phyloP scores from a whole-genome alignment of 129 eudicot genomes.

The Artemisia argyi region DNA sequence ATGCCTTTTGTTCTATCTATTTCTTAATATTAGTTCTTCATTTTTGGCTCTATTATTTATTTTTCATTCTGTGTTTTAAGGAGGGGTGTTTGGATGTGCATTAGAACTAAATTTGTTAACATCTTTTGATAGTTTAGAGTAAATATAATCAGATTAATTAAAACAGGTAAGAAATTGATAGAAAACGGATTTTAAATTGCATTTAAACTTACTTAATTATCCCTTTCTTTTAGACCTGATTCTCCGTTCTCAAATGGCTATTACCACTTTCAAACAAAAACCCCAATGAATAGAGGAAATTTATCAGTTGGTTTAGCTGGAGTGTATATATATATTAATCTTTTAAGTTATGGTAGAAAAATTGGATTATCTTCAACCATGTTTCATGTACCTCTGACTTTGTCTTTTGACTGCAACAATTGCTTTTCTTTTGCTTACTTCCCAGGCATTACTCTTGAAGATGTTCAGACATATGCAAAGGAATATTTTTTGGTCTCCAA shows the following conservation, averaged over 20 bases:
- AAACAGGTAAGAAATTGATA: neutral
- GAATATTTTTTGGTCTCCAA: constrained; percentile 40
- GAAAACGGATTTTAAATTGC: neutral
- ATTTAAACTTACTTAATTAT: neutral
- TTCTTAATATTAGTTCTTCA: neutral
- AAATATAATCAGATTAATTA: neutral
- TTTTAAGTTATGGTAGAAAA: neutral
- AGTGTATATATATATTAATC: too few relatives aligned
- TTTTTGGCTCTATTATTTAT: neutral
- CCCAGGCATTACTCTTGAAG: constrained; percentile 66
- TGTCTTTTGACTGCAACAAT: too few relatives aligned
- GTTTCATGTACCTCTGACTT: too few relatives aligned
- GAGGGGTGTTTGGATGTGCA: neutral
- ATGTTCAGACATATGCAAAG: constrained; percentile 47
- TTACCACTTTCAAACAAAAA: neutral
- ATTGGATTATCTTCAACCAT: too few relatives aligned
- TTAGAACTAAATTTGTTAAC: neutral
- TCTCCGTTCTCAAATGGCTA: neutral
- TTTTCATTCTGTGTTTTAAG: constrained; percentile 12
- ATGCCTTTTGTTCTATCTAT: neutral
- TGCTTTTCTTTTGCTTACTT: constrained; percentile 7
- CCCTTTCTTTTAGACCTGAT: constrained; percentile 4
- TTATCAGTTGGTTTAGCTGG: too few relatives aligned
- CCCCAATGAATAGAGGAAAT: constrained; percentile 4
- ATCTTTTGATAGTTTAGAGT: neutral